Evolutionary conservation across 1,139 yeast species (phyloP), one percentile per base, ranked within the genome.

Genomic region (Saccharomyces hybrid): DNA sequence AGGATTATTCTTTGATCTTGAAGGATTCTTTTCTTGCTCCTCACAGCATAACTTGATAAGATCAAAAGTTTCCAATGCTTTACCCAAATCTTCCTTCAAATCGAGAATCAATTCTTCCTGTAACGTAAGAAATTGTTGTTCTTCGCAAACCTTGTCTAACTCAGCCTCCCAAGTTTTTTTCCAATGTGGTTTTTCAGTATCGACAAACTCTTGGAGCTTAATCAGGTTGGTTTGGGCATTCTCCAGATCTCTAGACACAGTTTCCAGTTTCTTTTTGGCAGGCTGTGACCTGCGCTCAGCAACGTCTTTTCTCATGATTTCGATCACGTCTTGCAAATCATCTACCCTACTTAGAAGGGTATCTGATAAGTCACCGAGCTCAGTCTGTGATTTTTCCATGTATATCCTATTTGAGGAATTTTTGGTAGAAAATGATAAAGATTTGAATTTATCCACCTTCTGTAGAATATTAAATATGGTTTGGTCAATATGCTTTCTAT

Each of bases 121-220:
- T 32, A 90, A 77, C 58, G 88, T 87, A 72, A 91, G 82, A 67
- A 89, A 89, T 62, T 91, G 96, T 69, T 93, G 98, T 65, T 91
- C 97, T 63, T 89, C 96, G 59, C 96, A 87, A 26, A 93, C 95
- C 49, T 85, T 84, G 61, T 89, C 95, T 57, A 93, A 78, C 65
- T 91, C 97, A 5, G 85, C 76, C 68, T 91, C 97, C 98, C 99
- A 93, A 28, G 89, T 84, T 62, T 82, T 83, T 67, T 89, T 88
- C 97, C 98, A 90, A 44, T 83, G 83, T 4, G 90, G 84, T 61
- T 86, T 86, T 65, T 90, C 98, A 11, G 75, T 76, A 1, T 71
- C 64, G 47, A 95, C 84, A 63, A 81, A 90, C 6, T n/a, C n/a
- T n/a, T n/a, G n/a, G n/a, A n/a, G n/a, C n/a, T n/a, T n/a, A n/a